Evolutionary conservation across 2,329 filamentous ascomycete genomes (phyloP).

Genomic region (Geosmithia putterillii): DNA sequence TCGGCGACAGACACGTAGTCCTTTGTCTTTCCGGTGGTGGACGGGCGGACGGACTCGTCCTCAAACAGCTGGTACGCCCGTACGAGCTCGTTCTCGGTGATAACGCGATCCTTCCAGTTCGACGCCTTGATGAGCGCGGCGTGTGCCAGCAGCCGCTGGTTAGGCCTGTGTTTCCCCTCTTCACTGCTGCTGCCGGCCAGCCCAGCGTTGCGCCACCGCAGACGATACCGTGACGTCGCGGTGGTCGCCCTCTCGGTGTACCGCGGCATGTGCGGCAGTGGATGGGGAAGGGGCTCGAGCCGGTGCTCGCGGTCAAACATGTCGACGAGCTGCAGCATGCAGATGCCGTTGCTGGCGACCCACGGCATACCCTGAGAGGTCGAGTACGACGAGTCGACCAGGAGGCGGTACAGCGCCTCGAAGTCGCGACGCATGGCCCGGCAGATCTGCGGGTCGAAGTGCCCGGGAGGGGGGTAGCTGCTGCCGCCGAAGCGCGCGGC

Average conservation of each 20-base stretch:
- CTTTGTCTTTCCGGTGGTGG: slow-evolving; percentile 27
- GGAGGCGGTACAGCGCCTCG: slow-evolving; percentile 54
- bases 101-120: slow-evolving; percentile 24
- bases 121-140: slow-evolving; percentile 39
- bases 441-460: slow-evolving; percentile 47
- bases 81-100: slow-evolving; percentile 45
- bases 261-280: slow-evolving; percentile 55
- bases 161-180: slow-evolving; percentile 26
- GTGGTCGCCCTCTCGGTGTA: slow-evolving; percentile 7
- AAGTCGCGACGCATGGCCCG: slow-evolving; percentile 57
- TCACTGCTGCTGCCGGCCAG: slow-evolving; percentile 15
- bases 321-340: slow-evolving; percentile 54
- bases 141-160: slow-evolving; percentile 35
- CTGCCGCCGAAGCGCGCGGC: slow-evolving; percentile 56
- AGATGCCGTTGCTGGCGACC: slow-evolving; percentile 53
- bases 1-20: slow-evolving; percentile 46
- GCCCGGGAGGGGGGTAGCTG: slow-evolving; percentile 52
- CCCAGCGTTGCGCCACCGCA: too few relatives aligned
- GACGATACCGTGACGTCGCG: slow-evolving; percentile 16
- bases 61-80: slow-evolving; percentile 61
- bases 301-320: slow-evolving; percentile 52
- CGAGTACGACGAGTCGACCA: slow-evolving; percentile 51
- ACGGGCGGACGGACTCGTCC: slow-evolving; percentile 34
- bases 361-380: slow-evolving; percentile 35
- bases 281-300: slow-evolving; percentile 48